Evolutionary conservation across 129 eudicot species (phyloP).

Genomic region (Artemisia annua): DNA sequence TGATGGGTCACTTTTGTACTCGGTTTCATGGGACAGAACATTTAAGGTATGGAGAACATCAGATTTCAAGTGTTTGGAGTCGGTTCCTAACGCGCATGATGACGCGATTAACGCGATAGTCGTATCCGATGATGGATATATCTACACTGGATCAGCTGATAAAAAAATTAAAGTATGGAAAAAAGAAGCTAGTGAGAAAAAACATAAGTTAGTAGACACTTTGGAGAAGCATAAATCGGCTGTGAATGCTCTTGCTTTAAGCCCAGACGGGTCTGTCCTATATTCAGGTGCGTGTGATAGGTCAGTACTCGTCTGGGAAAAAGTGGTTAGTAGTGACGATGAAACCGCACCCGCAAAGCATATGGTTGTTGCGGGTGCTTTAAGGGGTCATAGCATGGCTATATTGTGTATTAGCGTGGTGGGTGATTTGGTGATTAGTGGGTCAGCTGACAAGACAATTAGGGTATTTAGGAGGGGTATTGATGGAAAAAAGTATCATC

Average conservation of each 20-base stretch:
- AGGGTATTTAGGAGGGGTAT: slow-evolving; percentile 69
- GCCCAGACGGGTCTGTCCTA: slow-evolving; percentile 53
- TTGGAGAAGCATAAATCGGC: slow-evolving; percentile 87
- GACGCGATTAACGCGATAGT: slow-evolving; percentile 86
- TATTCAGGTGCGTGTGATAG: slow-evolving; percentile 94
- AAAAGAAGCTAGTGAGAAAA: slow-evolving; percentile 37
- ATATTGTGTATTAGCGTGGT: slow-evolving; percentile 76
- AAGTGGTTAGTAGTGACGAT: slow-evolving; percentile 32
- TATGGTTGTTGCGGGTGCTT: slow-evolving; percentile 77
- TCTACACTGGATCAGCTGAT: slow-evolving; percentile 88
- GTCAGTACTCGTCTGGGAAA: slow-evolving; percentile 86
- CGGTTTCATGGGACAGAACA: slow-evolving; percentile 92
- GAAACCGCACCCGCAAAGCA: neutral
- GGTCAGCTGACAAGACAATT: slow-evolving; percentile 86
- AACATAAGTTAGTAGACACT: slow-evolving; percentile 44
- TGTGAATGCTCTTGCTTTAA: slow-evolving; percentile 77
- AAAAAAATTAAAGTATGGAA: slow-evolving; percentile 76
- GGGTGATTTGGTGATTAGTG: slow-evolving; percentile 71
- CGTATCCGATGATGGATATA: slow-evolving; percentile 43
- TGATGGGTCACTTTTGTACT: slow-evolving; percentile 62
- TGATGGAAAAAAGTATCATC: slow-evolving; percentile 43
- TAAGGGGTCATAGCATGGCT: slow-evolving; percentile 78
- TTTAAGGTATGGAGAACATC: slow-evolving; percentile 82
- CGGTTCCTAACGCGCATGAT: slow-evolving; percentile 73
- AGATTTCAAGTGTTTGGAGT: slow-evolving; percentile 76